Evolutionary conservation across 768 basidiomycete species (phyloP).

Genomic region (Gloeopeniophorella convolvens): DNA sequence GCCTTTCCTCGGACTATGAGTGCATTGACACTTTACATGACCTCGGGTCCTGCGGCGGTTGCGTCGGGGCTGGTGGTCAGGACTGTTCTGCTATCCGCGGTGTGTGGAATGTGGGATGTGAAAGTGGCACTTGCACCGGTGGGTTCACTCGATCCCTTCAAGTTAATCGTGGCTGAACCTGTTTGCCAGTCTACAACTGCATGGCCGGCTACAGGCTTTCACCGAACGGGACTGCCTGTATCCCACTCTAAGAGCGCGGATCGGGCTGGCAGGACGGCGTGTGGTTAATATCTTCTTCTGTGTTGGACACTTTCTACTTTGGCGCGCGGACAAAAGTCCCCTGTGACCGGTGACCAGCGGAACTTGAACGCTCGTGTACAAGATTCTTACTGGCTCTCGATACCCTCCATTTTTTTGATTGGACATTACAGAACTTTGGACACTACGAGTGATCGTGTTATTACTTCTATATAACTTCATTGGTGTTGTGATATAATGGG

Average conservation of each 20-base stretch:
- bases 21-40: constrained; percentile 59
- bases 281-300: no score
- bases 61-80: constrained; percentile 56
- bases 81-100: constrained; percentile 66
- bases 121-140: constrained; percentile 48
- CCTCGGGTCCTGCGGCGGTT: constrained; percentile 73
- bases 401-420: no score
- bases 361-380: no score
- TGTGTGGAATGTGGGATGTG: constrained; percentile 68
- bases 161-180: constrained; percentile 1
- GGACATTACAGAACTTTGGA: no score
- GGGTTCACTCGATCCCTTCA: constrained; percentile 22
- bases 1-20: constrained; percentile 41
- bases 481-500: no score
- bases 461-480: no score
- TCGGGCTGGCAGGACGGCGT: neutral
- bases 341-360: no score
- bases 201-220: constrained; percentile 40
- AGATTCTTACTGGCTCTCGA: no score
- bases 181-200: constrained; percentile 42
- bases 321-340: no score
- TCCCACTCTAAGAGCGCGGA: constrained; percentile 28
- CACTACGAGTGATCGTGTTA: no score
- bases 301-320: no score
- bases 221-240: constrained; percentile 39